These are phyloP conservation scores for Kurtzmaniella natalensis DNA, from an alignment of 1,139 yeast genomes.

Conservation along the genomic window DNA sequence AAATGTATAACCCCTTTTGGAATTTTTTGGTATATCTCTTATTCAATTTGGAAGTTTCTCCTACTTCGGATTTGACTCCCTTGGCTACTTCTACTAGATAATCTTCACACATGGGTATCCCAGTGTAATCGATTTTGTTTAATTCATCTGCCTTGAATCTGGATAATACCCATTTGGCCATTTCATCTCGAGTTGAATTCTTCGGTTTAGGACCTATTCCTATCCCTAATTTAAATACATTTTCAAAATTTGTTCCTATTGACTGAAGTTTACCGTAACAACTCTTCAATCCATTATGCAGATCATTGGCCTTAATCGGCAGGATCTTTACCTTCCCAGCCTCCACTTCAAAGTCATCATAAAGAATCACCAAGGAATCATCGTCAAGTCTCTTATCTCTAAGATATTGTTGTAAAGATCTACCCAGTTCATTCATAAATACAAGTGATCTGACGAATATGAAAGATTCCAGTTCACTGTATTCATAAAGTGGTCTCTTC, in stretches of 20 bases:
- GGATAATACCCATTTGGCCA: slow-evolving; percentile 41
- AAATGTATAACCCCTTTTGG: slow-evolving; percentile 6
- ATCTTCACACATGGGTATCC: slow-evolving; percentile 4
- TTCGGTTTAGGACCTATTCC: slow-evolving; percentile 46
- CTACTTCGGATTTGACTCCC: slow-evolving; percentile 1
- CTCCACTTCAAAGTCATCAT: slow-evolving; percentile 37
- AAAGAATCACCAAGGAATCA: slow-evolving; percentile 23
- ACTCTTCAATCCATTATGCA: slow-evolving; percentile 35
- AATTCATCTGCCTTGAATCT: slow-evolving; percentile 19
- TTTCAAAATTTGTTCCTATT: slow-evolving; percentile 12
- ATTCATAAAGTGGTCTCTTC: neutral
- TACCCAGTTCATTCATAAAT: slow-evolving; percentile 40
- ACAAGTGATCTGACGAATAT: slow-evolving; percentile 23
- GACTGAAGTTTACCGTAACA: slow-evolving; percentile 13
- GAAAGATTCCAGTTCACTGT: slow-evolving; percentile 2
- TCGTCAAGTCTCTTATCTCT: slow-evolving; percentile 9
- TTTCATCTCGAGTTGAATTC: slow-evolving; percentile 28
- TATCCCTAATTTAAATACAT: slow-evolving; percentile 30
- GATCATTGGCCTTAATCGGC: slow-evolving; percentile 30
- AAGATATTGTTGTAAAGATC: slow-evolving; percentile 24
- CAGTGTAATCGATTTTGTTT: slow-evolving; percentile 12
- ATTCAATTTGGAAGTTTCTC: slow-evolving; percentile 5
- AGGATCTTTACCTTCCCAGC: slow-evolving; percentile 27
- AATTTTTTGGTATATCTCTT: slow-evolving; percentile 5
- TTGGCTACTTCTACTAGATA: slow-evolving; percentile 3